Conservation (phyloP, 1,284 basidiomycete species). For the Coniophora puteana region DNA sequence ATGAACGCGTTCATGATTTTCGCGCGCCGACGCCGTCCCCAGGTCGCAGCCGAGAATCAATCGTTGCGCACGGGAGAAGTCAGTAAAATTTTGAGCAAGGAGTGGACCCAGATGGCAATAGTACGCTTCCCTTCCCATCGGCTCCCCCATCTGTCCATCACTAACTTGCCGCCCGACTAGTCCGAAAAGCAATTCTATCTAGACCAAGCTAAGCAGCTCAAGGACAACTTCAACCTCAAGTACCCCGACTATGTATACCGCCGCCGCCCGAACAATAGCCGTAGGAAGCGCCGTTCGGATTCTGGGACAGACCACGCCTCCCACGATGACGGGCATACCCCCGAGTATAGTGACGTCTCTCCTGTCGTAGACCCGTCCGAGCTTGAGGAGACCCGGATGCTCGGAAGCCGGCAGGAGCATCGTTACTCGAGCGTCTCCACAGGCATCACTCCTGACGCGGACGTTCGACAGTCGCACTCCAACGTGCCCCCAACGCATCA, state of each 20-base stretch:
- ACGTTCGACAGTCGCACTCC: slow-evolving; percentile 13
- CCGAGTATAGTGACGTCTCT: slow-evolving; percentile 26
- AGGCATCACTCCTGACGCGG: slow-evolving; percentile 17
- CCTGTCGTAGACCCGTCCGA: slow-evolving; percentile 26
- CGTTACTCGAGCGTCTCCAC: slow-evolving; percentile 20
- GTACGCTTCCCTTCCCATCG: slow-evolving; percentile 35
- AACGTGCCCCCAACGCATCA: slow-evolving; percentile 18
- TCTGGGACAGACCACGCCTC: slow-evolving; percentile 16
- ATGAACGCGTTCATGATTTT: slow-evolving; percentile 93
- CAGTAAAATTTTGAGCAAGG: slow-evolving; percentile 75
- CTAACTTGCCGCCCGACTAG: slow-evolving; percentile 33
- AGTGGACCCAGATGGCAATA: slow-evolving; percentile 73
- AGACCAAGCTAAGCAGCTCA: slow-evolving; percentile 77
- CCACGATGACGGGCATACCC: slow-evolving; percentile 20
- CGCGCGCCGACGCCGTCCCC: slow-evolving; percentile 73
- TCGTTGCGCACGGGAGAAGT: slow-evolving; percentile 84
- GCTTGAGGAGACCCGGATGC: slow-evolving; percentile 16
- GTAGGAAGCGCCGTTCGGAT: slow-evolving; percentile 62
- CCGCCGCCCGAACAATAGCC: slow-evolving; percentile 77
- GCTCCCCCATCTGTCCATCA: slow-evolving; percentile 12
- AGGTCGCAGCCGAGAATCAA: slow-evolving; percentile 78
- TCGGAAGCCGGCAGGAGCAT: slow-evolving; percentile 15
- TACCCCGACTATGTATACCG: slow-evolving; percentile 86
- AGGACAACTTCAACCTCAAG: slow-evolving; percentile 79
- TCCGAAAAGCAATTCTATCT: slow-evolving; percentile 80